Percentiles rank a stretch among this genome's conserved stretches.
Conservation (phyloP, 192 early-diverging fungal species). For the Podila verticillata region DNA sequence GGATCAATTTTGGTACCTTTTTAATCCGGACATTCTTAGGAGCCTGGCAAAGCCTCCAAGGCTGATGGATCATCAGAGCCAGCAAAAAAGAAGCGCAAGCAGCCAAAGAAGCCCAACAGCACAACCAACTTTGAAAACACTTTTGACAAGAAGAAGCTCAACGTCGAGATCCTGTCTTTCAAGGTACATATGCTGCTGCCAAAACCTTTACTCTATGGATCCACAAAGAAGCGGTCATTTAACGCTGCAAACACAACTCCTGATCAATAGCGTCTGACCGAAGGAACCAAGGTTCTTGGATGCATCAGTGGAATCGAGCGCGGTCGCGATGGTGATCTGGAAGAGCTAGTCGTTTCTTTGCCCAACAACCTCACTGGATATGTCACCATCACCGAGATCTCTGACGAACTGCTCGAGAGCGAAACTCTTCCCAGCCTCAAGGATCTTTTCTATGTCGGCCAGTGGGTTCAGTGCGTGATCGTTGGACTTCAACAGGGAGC, state of each 20-base stretch:
- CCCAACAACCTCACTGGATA: slow-evolving; percentile 86
- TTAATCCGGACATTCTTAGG: background rate
- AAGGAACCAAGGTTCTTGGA: slow-evolving; percentile 81
- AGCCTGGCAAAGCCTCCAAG: slow-evolving; percentile 46
- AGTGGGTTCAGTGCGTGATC: slow-evolving; percentile 82
- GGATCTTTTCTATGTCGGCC: slow-evolving; percentile 80
- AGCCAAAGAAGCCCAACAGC: slow-evolving; percentile 58
- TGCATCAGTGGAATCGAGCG: slow-evolving; percentile 83
- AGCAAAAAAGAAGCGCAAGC: slow-evolving; percentile 67
- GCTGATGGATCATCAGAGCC: slow-evolving; percentile 48
- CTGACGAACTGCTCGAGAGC: slow-evolving; percentile 76
- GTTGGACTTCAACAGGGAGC: slow-evolving; percentile 60
- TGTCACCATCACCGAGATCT: slow-evolving; percentile 91
- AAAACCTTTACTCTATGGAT: slow-evolving; percentile 2
- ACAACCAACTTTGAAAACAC: slow-evolving; percentile 28
- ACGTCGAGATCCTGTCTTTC: slow-evolving; percentile 63
- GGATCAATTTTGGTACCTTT: background rate
- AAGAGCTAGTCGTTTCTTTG: slow-evolving; percentile 84
- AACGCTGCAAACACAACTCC: too few relatives aligned
- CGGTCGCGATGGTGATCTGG: slow-evolving; percentile 32
- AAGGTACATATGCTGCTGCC: slow-evolving; percentile 52
- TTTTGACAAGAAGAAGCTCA: slow-evolving; percentile 43
- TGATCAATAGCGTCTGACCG: slow-evolving; percentile 64
- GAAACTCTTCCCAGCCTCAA: slow-evolving; percentile 73
- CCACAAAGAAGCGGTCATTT: background rate